Percentiles rank a stretch among this genome's conserved stretches.
These are phyloP conservation scores for Phascolomyces articulosus DNA, from an alignment of 371 early-diverging fungal species.

Conservation along the genomic window DNA sequence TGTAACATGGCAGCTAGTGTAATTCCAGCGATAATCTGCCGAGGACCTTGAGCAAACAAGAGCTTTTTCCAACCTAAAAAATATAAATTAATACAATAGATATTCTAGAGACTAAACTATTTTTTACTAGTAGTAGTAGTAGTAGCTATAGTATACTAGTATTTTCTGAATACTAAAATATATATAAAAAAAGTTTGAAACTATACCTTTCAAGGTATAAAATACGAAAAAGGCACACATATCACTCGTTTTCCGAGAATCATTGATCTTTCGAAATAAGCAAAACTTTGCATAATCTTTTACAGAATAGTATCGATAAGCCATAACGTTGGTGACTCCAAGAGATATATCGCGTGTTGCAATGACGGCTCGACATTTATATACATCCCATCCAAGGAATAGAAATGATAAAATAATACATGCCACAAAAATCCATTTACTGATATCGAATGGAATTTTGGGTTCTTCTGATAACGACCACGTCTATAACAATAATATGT, in stretches of 20 bases:
- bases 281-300: slow-evolving; percentile 77
- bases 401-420: slow-evolving; percentile 73
- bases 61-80: slow-evolving; percentile 81
- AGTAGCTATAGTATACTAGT: too few species aligned
- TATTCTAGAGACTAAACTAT: too few species aligned
- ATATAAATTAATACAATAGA: not conserved
- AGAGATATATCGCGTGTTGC: slow-evolving; percentile 75
- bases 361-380: slow-evolving; percentile 70
- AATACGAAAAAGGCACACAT: slow-evolving; percentile 85
- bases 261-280: slow-evolving; percentile 76
- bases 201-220: slow-evolving; percentile 78
- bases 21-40: slow-evolving; percentile 68
- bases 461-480: slow-evolving; percentile 37
- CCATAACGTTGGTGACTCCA: slow-evolving; percentile 76
- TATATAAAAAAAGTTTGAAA: too few species aligned
- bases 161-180: too few species aligned
- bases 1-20: slow-evolving; percentile 35
- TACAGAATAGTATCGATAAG: slow-evolving; percentile 67
- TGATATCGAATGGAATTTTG: slow-evolving; percentile 46
- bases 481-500: too few species aligned
- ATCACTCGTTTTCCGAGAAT: slow-evolving; percentile 67
- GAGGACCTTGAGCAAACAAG: slow-evolving; percentile 84
- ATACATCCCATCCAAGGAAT: slow-evolving; percentile 72
- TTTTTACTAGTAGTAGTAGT: too few species aligned
- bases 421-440: slow-evolving; percentile 69